Base-by-base conservation (phyloP, 1,139 yeast species). In the Blastobotrys persicus region DNA sequence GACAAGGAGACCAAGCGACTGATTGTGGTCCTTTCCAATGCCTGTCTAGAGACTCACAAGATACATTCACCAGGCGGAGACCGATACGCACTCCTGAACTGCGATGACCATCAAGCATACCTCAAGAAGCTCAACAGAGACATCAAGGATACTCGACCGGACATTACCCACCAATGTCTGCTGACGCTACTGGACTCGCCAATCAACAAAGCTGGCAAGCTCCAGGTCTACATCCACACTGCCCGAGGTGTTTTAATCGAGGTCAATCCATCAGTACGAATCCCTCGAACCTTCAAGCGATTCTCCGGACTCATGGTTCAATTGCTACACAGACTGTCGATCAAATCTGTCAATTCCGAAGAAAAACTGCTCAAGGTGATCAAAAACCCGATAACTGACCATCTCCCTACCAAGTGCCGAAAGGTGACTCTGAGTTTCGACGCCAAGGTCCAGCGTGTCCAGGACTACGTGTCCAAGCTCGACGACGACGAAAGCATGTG, bases 301-400 rank as follows among this genome's bases (percentile, higher is more conserved):
- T 92, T 92, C 66, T 88, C 96, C 6, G 98, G 98, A 12, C 79
- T 92, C 58, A 92, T 92, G 98, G 98, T 92, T 44, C 98, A 92
- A 70, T 77, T 92, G 52, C 76, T 92, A 59, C 98, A 92, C 69
- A 86, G 88, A 69, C 78, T 92, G 59, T 85, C 95, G 51, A 94
- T 92, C 62, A 81, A 97, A 61, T 86, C 96, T 7, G 98, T 92
- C 50, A 88, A 91, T 69, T 86, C 96, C 2, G 96, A 92, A 67
- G 98, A 92, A 65, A 89, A 88, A 68, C 79, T 92, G 58, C 79
- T 92, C 61, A 89, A 85, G 70, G 98, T 92, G 51, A 91, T 92
- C 67, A 92, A 92, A 68, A 92, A 92, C 70, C 98, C 98, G 50
- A 88, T 92, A 58, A 87, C 97, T 26, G 98, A 92, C 62, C 98